Percentiles rank a stretch among this genome's conserved stretches.
Evolutionary conservation across 306 rosid species (phyloP).

Genomic region (Vicia sativa): DNA sequence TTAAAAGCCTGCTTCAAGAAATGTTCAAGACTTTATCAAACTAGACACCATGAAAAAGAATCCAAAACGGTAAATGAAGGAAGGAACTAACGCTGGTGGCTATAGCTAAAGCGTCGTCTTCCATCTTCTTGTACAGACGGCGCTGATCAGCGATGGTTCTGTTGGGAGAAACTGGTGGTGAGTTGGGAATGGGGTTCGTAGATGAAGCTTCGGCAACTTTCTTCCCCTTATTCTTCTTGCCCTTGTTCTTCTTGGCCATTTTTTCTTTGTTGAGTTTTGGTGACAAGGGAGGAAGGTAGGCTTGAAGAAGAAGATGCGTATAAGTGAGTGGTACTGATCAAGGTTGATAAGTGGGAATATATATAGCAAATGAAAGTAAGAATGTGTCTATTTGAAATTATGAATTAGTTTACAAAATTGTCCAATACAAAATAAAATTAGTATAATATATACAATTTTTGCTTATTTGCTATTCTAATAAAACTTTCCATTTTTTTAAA

Average conservation of each 20-base stretch:
- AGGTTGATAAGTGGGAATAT: background rate
- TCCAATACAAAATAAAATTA: too few species aligned
- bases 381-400: background rate
- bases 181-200: constrained; percentile 53
- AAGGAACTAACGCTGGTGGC: constrained; percentile 69
- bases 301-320: too few species aligned
- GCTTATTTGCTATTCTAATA: too few species aligned
- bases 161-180: constrained; percentile 48
- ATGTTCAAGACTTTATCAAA: constrained; percentile 28
- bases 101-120: constrained; percentile 79
- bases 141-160: constrained; percentile 52
- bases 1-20: constrained; percentile 62
- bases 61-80: background rate
- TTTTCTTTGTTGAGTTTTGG: background rate
- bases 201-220: constrained; percentile 54
- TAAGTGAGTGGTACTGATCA: too few species aligned
- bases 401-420: too few species aligned
- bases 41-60: background rate
- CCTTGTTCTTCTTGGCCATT: background rate
- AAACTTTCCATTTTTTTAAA: too few species aligned
- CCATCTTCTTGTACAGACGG: constrained; percentile 41
- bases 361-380: too few species aligned
- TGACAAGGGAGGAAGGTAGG: too few species aligned
- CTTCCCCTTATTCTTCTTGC: constrained; percentile 6
- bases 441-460: too few species aligned